Evolutionary conservation across 495 filamentous ascomycete species (phyloP), one percentile per base, ranked within the genome.

Genomic region (Usnea hakonensis): DNA sequence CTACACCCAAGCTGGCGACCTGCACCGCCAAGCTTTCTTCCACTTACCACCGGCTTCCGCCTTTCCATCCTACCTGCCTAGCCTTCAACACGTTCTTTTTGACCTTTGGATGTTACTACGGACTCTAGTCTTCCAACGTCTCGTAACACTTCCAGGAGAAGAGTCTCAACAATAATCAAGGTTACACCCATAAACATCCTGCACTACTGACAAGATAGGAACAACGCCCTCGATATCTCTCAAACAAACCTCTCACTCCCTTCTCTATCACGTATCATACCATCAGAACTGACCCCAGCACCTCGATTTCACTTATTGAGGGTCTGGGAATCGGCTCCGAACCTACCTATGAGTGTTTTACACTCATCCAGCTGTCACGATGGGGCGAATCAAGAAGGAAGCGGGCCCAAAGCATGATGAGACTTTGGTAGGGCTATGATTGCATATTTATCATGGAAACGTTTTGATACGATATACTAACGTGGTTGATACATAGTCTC

Each of bases 351-450:
- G 80, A 75, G 75, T 73, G 40, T 43, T 71, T 68, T 74, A 73
- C 71, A 71, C 21, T 60, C 68, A 36, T 60, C 59, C 41, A 63
- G 70, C 64, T 68, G 69, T 66, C 70, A 79, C 69, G 68, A 96
- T 96, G 91, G 93, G 90, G 82, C 92, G 87, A 85, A 98, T 98
- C 76, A 93, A 90, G 76, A 98, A 97, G 84, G 80, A 86, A 68
- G 92, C 93, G 71, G 89, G 89, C 71, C 78, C 87, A 68, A 93
- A 94, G 75, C 94, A 98, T 78, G 87, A 88, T 80, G 91, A 92
- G 74, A 96, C 91, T 68, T 75, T 95, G 78, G 92, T 96, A 85
- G 81, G 88, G 78, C 64, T 60, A 61, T 55, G 36, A 40, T 26
- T 37, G 10, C 23, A 53, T 33, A 26, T 61, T 37, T 41, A 53